These are phyloP conservation scores for Moringa oleifera DNA, from an alignment of 345 rosid species.

Conservation along the genomic window DNA sequence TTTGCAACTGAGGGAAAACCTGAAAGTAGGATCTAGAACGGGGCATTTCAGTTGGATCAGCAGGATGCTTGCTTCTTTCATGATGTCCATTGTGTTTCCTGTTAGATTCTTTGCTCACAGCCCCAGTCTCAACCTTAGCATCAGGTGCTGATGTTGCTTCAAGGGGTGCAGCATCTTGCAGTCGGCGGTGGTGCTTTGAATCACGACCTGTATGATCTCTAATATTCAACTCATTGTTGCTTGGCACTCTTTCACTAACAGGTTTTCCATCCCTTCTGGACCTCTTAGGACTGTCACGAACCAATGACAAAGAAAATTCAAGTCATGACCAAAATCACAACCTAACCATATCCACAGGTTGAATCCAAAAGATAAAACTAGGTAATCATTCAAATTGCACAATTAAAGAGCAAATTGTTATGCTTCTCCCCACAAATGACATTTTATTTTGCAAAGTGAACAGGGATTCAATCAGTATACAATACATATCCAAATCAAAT, in stretches of 20 bases:
- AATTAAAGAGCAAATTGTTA: too few relatives aligned
- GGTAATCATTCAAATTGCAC: background rate
- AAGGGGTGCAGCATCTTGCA: constrained; percentile 55
- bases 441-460: too few relatives aligned
- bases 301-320: background rate
- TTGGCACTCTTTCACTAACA: constrained; percentile 35
- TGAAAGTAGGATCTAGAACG: constrained; percentile 61
- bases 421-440: too few relatives aligned
- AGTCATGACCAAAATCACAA: background rate
- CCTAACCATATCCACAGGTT: background rate
- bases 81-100: constrained; percentile 36
- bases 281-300: constrained; percentile 63
- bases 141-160: constrained; percentile 31
- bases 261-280: constrained; percentile 73
- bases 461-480: too few relatives aligned
- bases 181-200: constrained; percentile 36
- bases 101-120: constrained; percentile 35
- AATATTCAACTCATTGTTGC: constrained; percentile 27
- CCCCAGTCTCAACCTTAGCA: constrained; percentile 28
- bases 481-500: too few relatives aligned
- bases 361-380: background rate
- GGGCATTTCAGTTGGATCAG: constrained; percentile 40
- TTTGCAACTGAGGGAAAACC: constrained; percentile 32
- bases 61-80: constrained; percentile 30
- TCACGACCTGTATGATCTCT: constrained; percentile 33